A percentile compares a stretch with the other conserved stretches of the same genome.
Evolutionary conservation across 1,284 basidiomycete species (phyloP).

Genomic region (Prillingera fragicola): DNA sequence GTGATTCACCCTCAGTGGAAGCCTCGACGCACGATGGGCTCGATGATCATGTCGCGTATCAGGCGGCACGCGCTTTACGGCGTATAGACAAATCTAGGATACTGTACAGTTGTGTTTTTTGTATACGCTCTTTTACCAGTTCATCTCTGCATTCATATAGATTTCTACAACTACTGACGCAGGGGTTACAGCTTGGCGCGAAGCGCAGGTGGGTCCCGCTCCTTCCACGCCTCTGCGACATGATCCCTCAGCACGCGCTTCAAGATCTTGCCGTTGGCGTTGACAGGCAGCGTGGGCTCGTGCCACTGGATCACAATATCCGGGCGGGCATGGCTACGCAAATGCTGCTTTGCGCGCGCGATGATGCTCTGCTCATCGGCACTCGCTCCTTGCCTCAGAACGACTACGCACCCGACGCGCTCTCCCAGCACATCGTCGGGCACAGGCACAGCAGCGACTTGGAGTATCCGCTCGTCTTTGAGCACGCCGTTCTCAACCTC

Average conservation of each 20-base stretch:
- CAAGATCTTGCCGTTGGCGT: constrained; percentile 17
- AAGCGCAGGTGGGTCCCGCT: too few relatives aligned
- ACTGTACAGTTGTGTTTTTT: too few relatives aligned
- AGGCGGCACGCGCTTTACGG: constrained; percentile 2
- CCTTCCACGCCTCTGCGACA: constrained; percentile 12
- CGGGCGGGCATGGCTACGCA: too few relatives aligned
- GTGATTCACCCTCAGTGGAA: constrained; percentile 3
- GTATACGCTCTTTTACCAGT: too few relatives aligned
- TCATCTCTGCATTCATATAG: too few relatives aligned
- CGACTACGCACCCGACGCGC: constrained; percentile 32
- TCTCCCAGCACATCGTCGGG: constrained; percentile 37
- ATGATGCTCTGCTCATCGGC: constrained; percentile 8
- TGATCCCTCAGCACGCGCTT: constrained; percentile 14
- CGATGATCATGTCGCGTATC: constrained; percentile 1
- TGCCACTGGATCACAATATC: too few relatives aligned
- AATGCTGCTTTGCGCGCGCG: too few relatives aligned
- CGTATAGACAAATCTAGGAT: constrained; percentile 2
- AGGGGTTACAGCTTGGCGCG: too few relatives aligned
- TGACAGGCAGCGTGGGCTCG: constrained; percentile 4
- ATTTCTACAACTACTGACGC: too few relatives aligned
- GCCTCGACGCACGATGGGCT: neutral
- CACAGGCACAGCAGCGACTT: constrained; percentile 37
- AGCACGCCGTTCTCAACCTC: constrained; percentile 43
- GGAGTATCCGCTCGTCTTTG: constrained; percentile 27
- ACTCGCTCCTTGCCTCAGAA: constrained; percentile 16